Conservation (phyloP, 257 asterid genomes). For the Gardenia jasminoides region DNA sequence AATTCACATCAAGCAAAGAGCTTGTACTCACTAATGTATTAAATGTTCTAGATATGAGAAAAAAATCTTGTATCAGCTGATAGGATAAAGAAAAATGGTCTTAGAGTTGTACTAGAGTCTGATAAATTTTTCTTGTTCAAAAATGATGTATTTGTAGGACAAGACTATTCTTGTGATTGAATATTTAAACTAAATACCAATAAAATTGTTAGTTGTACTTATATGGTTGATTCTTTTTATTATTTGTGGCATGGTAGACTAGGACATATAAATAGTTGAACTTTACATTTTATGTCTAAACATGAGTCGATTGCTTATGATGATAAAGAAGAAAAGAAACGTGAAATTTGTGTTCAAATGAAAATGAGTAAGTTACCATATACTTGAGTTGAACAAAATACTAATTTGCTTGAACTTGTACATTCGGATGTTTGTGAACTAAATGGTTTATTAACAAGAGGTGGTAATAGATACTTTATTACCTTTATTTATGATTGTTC, state of each 20-base stretch:
- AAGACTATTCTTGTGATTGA: not conserved
- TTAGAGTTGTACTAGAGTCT: not conserved
- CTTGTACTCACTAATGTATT: not conserved
- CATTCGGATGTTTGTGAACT: not conserved
- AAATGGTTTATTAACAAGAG: not conserved
- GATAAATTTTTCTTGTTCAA: not conserved
- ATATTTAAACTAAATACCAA: not conserved
- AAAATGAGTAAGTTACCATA: not conserved
- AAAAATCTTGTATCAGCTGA: not conserved
- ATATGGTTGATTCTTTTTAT: not conserved
- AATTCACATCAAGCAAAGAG: too few species aligned
- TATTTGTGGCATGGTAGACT: not conserved
- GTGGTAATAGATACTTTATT: not conserved
- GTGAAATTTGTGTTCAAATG: not conserved
- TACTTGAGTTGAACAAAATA: not conserved
- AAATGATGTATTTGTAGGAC: not conserved
- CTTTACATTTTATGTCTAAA: not conserved
- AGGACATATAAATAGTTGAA: not conserved
- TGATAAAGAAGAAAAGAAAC: too few species aligned
- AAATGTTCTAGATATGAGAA: not conserved
- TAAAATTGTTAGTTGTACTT: not conserved
- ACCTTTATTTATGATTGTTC: not conserved
- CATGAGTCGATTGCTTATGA: not conserved
- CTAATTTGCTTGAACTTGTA: not conserved
- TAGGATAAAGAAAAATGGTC: not conserved